Conservation (phyloP, 495 filamentous ascomycete species). For the Annulohypoxylon nitens region DNA sequence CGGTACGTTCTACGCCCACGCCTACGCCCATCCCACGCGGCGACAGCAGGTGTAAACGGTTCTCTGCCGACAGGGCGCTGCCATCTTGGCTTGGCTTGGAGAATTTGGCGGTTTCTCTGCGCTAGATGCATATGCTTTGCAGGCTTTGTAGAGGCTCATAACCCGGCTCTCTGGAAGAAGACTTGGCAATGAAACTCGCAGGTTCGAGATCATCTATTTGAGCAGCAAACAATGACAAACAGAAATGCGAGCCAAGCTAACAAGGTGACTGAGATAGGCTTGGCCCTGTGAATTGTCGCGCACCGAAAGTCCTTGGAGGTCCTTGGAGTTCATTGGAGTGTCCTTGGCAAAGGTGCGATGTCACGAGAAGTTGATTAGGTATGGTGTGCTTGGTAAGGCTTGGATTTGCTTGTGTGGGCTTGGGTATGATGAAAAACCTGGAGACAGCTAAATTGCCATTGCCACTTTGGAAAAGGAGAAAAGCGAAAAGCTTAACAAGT, state of each 20-base stretch:
- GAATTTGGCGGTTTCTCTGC: slow-evolving; percentile 17
- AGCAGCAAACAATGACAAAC: slow-evolving; percentile 42
- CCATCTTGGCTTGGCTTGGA: slow-evolving; percentile 41
- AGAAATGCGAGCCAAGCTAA: slow-evolving; percentile 45
- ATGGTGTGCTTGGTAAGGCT: slow-evolving; percentile 37
- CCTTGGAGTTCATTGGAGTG: neutral
- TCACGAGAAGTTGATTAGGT: slow-evolving; percentile 47
- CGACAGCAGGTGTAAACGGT: slow-evolving; percentile 34
- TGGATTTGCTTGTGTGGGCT: slow-evolving; percentile 6
- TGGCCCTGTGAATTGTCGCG: slow-evolving; percentile 38
- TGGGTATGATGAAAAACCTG: slow-evolving; percentile 30
- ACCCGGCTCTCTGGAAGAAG: slow-evolving; percentile 50
- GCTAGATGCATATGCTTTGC: slow-evolving; percentile 45
- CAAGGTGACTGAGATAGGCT: slow-evolving; percentile 25
- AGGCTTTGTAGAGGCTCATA: slow-evolving; percentile 43
- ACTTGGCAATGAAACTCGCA: slow-evolving; percentile 49
- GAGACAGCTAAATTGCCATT: slow-evolving; percentile 21
- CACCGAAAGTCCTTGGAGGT: slow-evolving; percentile 39
- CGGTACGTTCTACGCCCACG: slow-evolving; percentile 18
- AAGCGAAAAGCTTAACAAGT: slow-evolving; percentile 38
- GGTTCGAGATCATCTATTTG: slow-evolving; percentile 35
- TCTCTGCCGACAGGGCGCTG: slow-evolving; percentile 30
- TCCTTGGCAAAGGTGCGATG: slow-evolving; percentile 47
- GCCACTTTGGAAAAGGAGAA: slow-evolving; percentile 12
- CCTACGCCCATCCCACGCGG: slow-evolving; percentile 1